Evolutionary conservation across 495 filamentous ascomycete genomes (phyloP).

Genomic region (Staphylotrichum tortipilum): DNA sequence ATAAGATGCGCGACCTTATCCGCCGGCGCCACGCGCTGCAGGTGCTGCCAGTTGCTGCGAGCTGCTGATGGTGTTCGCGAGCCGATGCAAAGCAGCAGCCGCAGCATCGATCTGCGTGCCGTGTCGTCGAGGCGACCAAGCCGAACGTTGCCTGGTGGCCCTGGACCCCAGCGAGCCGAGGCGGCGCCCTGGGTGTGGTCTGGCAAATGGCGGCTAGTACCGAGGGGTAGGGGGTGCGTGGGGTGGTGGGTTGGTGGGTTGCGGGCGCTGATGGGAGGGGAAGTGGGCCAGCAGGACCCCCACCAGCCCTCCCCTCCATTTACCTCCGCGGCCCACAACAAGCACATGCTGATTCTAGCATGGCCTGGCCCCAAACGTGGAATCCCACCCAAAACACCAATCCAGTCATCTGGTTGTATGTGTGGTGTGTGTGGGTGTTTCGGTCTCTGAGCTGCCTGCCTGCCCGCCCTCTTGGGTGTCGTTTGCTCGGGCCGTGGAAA

Average conservation of each 20-base stretch:
- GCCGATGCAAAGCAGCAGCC: too few species aligned
- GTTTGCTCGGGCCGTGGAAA: neutral
- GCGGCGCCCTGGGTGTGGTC: too few species aligned
- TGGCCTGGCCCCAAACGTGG: neutral
- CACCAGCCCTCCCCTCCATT: conserved; percentile 4
- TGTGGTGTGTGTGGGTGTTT: neutral
- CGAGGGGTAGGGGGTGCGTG: neutral
- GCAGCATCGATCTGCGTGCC: too few species aligned
- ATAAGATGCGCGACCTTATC: conserved; percentile 9
- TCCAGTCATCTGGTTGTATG: neutral
- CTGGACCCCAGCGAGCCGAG: too few species aligned
- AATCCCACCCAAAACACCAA: neutral
- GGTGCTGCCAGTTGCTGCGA: too few species aligned
- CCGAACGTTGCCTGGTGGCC: too few species aligned
- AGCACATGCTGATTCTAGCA: conserved; percentile 5
- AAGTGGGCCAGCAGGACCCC: neutral
- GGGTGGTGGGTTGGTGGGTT: neutral
- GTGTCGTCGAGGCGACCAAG: neutral
- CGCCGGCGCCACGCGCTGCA: neutral
- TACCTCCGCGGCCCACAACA: too few species aligned
- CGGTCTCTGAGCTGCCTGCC: neutral
- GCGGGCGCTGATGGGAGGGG: neutral
- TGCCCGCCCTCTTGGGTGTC: too few species aligned
- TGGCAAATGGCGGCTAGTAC: too few species aligned
- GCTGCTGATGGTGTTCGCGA: too few species aligned